Conservation (phyloP, 257 asterid genomes). For the Cruciata laevipes region DNA sequence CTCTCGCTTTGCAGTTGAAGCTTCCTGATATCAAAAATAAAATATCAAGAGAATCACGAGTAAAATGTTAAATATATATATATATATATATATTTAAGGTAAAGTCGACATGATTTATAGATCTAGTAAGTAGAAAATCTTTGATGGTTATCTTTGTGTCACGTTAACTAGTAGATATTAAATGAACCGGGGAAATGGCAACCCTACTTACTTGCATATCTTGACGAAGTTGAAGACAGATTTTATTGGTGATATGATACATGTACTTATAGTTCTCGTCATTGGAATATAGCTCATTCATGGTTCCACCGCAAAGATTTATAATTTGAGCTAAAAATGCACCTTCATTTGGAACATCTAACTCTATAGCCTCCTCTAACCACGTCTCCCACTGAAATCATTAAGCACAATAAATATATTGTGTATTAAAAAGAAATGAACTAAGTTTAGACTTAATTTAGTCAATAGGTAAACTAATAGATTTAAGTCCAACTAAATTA, state of each 20-base stretch:
- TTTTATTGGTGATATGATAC: not conserved
- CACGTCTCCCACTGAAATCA: conserved; percentile 2
- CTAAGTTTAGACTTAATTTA: too few relatives aligned
- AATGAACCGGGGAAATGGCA: too few relatives aligned
- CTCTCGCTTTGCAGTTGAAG: not conserved
- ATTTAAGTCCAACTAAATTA: not conserved
- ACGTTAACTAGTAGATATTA: too few relatives aligned
- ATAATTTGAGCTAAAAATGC: not conserved
- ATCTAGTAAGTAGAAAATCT: too few relatives aligned
- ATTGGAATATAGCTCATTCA: not conserved
- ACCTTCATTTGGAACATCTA: not conserved
- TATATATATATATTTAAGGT: too few relatives aligned
- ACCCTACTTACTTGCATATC: too few relatives aligned
- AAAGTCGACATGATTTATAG: too few relatives aligned
- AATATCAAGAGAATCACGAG: not conserved
- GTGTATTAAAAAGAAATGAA: not conserved
- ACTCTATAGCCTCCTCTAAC: not conserved
- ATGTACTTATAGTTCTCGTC: not conserved
- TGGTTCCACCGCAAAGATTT: not conserved
- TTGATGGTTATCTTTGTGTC: too few relatives aligned
- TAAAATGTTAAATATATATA: too few relatives aligned
- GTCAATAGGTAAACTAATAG: not conserved
- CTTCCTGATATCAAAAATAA: not conserved
- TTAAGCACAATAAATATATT: not conserved
- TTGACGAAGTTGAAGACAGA: conserved; percentile 5